Base-by-base conservation (phyloP, 805 yeast genomes). In the Ogataea siamensis region DNA sequence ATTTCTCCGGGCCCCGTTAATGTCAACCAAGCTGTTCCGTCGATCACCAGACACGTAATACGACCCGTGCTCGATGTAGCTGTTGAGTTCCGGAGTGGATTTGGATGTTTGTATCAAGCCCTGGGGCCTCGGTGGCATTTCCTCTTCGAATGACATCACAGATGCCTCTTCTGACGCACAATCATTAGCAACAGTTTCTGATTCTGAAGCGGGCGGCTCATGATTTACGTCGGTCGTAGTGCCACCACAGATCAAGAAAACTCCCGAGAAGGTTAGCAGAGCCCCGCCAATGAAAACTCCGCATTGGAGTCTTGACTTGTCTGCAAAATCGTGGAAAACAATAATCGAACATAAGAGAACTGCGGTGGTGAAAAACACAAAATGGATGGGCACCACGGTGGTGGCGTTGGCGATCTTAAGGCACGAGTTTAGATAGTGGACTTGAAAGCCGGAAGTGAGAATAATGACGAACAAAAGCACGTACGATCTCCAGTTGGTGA, bases 301-400 rank as follows among this genome's bases (percentile, higher is more conserved):
- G 6, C 49, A 36, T 15, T 60, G 58, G 4, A 24, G 29, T 1
- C 40, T 9, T 5, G 60, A 37, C 24, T 53, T 53, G 28, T 57
- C 50, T 3, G 59, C 57, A 35, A 70, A 68, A 38, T 70, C 74
- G 19, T 61, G 58, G 44, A 68, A 70, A 6, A 70, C 58, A 5
- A 66, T 47, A 8, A 64, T 63, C 0, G 74, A 68, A n/a, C 72
- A 73, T 5, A 63, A 23, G 18, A 67, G 57, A 3, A 70, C 73
- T 3, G 71, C 62, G 7, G 66, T 42, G 1, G 74, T 70, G 58
- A 73, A 73, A 22, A 69, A 62, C 5, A 65, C 71, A 55, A 71
- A 73, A 47, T 72, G 76, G 25, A 71, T 62, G 0, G 78, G 78
- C 7, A 73, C 68, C 3, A 73, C 76, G 5, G 66, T 62, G 25